phyloP scores from a whole-genome alignment of 1,139 yeast genomes.

The Zygosaccharomyces pseudobailii region DNA sequence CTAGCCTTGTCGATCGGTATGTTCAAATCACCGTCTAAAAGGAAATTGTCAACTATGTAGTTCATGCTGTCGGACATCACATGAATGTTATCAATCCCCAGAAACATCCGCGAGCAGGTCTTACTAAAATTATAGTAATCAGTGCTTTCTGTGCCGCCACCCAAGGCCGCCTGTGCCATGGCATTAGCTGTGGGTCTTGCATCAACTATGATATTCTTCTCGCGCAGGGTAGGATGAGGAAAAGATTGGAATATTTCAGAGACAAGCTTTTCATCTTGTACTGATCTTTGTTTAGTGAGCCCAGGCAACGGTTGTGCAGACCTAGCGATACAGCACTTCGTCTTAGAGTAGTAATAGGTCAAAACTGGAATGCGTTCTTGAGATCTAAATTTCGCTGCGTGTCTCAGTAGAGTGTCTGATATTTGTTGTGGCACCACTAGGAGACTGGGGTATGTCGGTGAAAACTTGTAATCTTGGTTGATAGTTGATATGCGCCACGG shows the following conservation, averaged over 20 bases:
- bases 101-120: conserved; percentile 59
- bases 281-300: conserved; percentile 75
- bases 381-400: conserved; percentile 82
- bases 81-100: conserved; percentile 93
- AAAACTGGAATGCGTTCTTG: conserved; percentile 80
- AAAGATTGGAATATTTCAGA: conserved; percentile 55
- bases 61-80: conserved; percentile 84
- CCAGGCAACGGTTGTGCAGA: conserved; percentile 95
- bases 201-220: conserved; percentile 75
- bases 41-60: conserved; percentile 56
- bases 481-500: conserved; percentile 69
- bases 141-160: conserved; percentile 94
- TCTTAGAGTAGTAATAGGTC: conserved; percentile 66
- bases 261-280: conserved; percentile 84
- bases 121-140: conserved; percentile 59
- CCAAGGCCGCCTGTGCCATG: conserved; percentile 92
- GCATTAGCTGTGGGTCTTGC: conserved; percentile 93
- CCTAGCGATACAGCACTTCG: conserved; percentile 77
- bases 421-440: conserved; percentile 69
- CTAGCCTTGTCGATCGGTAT: conserved; percentile 41
- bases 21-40: conserved; percentile 57
- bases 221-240: conserved; percentile 18
- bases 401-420: conserved; percentile 75
- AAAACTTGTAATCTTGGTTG: conserved; percentile 61
- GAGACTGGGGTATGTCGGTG: conserved; percentile 68